These are phyloP conservation scores for Emiliania huxleyi DNA, from an alignment of 78 protist species.

Conservation along the genomic window DNA sequence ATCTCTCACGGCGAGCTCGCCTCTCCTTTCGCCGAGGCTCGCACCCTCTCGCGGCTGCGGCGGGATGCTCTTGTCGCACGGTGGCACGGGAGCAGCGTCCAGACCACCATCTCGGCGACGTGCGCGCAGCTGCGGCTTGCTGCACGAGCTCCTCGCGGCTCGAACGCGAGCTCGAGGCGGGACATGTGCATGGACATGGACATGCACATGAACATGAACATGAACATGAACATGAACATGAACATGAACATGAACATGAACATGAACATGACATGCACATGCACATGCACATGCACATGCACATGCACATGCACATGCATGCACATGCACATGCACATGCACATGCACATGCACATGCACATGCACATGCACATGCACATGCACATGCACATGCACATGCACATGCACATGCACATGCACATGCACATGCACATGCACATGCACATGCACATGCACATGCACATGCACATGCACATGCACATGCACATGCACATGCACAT, in stretches of 20 bases:
- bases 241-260: background rate
- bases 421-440: slow-evolving; percentile 36
- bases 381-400: slow-evolving; percentile 37
- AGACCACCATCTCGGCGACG: too few relatives aligned
- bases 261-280: too few relatives aligned
- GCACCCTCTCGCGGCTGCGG: too few relatives aligned
- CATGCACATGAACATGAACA: too few relatives aligned
- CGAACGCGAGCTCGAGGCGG: too few relatives aligned
- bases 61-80: too few relatives aligned
- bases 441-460: slow-evolving; percentile 39
- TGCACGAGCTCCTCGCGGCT: too few relatives aligned
- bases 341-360: slow-evolving; percentile 27
- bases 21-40: too few relatives aligned
- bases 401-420: slow-evolving; percentile 35
- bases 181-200: too few relatives aligned
- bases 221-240: background rate
- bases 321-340: slow-evolving; percentile 31
- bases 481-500: slow-evolving; percentile 33
- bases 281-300: background rate
- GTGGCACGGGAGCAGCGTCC: too few relatives aligned
- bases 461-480: slow-evolving; percentile 40
- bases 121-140: too few relatives aligned
- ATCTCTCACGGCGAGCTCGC: too few relatives aligned
- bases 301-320: background rate
- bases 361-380: slow-evolving; percentile 36